Evolutionary conservation across 1,139 yeast genomes (phyloP), one percentile per base, ranked within the genome.

Genomic region (Candida tetrigidarum): DNA sequence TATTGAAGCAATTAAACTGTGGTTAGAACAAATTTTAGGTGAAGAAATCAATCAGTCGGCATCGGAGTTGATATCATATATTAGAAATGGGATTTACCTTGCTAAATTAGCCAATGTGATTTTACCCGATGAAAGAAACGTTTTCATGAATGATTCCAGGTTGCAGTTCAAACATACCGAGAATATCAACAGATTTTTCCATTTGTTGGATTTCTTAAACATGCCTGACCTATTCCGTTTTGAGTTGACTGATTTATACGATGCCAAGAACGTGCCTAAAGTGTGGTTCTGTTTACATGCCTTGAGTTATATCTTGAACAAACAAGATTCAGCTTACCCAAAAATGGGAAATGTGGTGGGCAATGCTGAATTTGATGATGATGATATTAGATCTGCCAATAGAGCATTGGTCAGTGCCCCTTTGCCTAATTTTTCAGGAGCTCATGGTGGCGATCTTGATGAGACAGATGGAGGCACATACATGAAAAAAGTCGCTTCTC

Each of bases 251-350:
- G 99, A 93, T 66, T 73, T 93, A 36, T 95, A 91, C 64, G 98
- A 93, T 61, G 87, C 88, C 57, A 92, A 91, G 57, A 89, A 93
- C 58, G 80, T 92, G 18, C 98, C 99, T 16, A 92, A 90, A 59
- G 98, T 95, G 18, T 87, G 95, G 65, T 92, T 91, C 62, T 91
- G 98, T 57, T 71, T 93, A 35, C 97, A 93, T 67, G 97, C 97
- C 1, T 71, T 93, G 56, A 84, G 93, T 37, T 88, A 80, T 64
- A 83, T 83, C 67, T 75, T 84, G 55, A 59, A 66, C 49, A 80
- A 81, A 38, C 58, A 63, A 58, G 69, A 71, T 71, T 67, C 69
- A 61, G 72, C 72, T 18, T 83, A 85, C 16, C 92, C 95, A 0
- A 67, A 74, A 8, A 79, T 93, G 54, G 78, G 77, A 29, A 80